Percentiles rank a stretch among this genome's conserved stretches.
phyloP scores from a whole-genome alignment of 164 flowering plant species.

The Vitis labrusca region DNA sequence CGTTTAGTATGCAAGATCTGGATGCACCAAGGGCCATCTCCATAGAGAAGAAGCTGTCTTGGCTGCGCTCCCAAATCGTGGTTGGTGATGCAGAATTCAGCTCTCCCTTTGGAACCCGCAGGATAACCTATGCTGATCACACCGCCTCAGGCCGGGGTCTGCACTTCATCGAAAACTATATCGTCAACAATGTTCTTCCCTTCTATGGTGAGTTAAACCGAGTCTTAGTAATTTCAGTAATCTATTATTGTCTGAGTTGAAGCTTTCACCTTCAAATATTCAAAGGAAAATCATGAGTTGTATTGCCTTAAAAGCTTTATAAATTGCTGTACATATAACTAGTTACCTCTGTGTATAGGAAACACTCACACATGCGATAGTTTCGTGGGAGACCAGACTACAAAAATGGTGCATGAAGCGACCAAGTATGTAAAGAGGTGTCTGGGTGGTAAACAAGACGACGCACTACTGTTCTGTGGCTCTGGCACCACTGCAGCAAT shows the following conservation, averaged over 20 bases:
- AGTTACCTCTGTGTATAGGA: conserved; percentile 25
- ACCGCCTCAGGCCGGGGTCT: conserved; percentile 20
- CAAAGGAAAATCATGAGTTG: too few relatives aligned
- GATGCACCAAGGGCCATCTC: neutral
- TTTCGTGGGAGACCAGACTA: conserved; percentile 49
- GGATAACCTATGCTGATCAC: conserved; percentile 15
- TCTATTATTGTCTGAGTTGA: too few relatives aligned
- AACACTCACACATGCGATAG: conserved; percentile 67
- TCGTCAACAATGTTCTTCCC: conserved; percentile 8
- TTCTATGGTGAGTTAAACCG: conserved; percentile 1
- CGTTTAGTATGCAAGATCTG: too few relatives aligned
- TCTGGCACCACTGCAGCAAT: conserved; percentile 62
- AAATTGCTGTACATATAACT: too few relatives aligned
- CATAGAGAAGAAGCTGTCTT: conserved; percentile 4
- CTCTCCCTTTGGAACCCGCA: conserved; percentile 16
- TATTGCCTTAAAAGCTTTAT: too few relatives aligned
- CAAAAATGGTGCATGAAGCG: conserved; percentile 52
- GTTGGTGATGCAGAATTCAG: conserved; percentile 7
- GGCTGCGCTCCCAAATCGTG: conserved; percentile 10
- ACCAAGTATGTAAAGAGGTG: conserved; percentile 48
- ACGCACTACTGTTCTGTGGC: conserved; percentile 59
- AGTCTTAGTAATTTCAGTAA: too few relatives aligned
- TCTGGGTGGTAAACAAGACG: conserved; percentile 46
- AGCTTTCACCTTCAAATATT: too few relatives aligned
- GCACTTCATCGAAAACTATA: conserved; percentile 9